A percentile compares a stretch with the other conserved stretches of the same genome.
Conservation (phyloP, 352 stramenopile species). For the Pythium aristosporum region DNA sequence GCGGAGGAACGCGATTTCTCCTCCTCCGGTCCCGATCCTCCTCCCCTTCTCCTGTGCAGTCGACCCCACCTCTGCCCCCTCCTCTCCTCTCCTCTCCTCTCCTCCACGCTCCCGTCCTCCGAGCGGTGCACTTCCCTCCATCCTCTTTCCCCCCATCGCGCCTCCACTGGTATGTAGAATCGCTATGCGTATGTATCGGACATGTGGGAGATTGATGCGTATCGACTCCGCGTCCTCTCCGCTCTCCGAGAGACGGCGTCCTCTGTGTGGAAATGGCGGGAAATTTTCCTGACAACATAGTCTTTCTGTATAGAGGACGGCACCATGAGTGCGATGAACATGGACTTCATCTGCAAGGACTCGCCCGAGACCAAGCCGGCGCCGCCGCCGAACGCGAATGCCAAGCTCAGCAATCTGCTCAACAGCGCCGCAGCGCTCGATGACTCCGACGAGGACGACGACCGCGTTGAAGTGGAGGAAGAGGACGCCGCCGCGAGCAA, state of each 20-base stretch:
- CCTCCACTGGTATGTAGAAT: not conserved
- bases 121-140: not conserved
- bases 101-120: not conserved
- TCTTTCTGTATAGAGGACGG: not conserved
- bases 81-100: not conserved
- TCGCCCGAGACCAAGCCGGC: slow-evolving; percentile 20
- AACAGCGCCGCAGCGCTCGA: slow-evolving; percentile 28
- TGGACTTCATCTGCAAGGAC: slow-evolving; percentile 82
- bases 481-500: slow-evolving; percentile 11
- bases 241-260: not conserved
- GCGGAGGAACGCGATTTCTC: not conserved
- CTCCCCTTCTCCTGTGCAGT: not conserved
- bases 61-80: not conserved
- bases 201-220: not conserved
- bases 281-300: not conserved
- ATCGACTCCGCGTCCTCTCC: not conserved
- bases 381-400: slow-evolving; percentile 20
- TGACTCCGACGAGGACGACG: slow-evolving; percentile 32
- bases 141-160: not conserved
- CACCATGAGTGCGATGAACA: slow-evolving; percentile 77
- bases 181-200: not conserved
- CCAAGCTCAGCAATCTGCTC: slow-evolving; percentile 40
- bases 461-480: not conserved
- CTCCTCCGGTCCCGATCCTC: not conserved
- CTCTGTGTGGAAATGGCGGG: not conserved